phyloP scores from a whole-genome alignment of 768 basidiomycete genomes.

The Mycena haematopus region DNA sequence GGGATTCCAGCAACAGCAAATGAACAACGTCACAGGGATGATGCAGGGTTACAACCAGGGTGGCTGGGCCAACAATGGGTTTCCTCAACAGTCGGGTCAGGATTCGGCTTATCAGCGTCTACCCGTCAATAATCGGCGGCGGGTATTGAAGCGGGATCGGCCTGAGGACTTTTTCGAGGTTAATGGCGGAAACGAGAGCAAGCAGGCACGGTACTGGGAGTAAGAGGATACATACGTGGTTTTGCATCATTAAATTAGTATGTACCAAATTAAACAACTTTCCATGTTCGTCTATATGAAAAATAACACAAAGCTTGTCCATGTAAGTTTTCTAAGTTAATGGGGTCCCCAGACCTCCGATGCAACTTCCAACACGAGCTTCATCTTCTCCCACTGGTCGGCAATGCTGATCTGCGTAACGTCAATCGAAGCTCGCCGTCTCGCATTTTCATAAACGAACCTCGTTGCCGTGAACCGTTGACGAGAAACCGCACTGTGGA shows the following conservation, averaged over 20 bases:
- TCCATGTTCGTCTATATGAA: neutral
- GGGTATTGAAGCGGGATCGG: slow-evolving; percentile 80
- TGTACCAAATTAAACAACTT: neutral
- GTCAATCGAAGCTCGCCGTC: neutral
- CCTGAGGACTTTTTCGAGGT: slow-evolving; percentile 87
- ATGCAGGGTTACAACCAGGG: slow-evolving; percentile 46
- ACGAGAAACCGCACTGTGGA: slow-evolving; percentile 31
- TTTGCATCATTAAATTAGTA: neutral
- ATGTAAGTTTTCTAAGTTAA: neutral
- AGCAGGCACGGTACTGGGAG: slow-evolving; percentile 82
- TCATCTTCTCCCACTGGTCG: slow-evolving; percentile 32
- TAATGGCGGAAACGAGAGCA: slow-evolving; percentile 64
- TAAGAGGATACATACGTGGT: slow-evolving; percentile 35
- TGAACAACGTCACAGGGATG: slow-evolving; percentile 45
- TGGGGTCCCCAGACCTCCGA: slow-evolving; percentile 28
- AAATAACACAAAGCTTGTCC: neutral
- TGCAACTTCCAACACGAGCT: slow-evolving; percentile 27
- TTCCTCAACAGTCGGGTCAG: slow-evolving; percentile 65
- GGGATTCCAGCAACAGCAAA: slow-evolving; percentile 62
- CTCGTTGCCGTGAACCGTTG: slow-evolving; percentile 31
- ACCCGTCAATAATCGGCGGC: slow-evolving; percentile 80
- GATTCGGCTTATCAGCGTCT: slow-evolving; percentile 90
- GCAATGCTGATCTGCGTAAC: slow-evolving; percentile 26
- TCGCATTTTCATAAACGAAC: neutral
- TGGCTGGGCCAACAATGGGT: slow-evolving; percentile 51